phyloP scores from a whole-genome alignment of 805 yeast genomes.

The Metschnikowia aberdeeniae region DNA sequence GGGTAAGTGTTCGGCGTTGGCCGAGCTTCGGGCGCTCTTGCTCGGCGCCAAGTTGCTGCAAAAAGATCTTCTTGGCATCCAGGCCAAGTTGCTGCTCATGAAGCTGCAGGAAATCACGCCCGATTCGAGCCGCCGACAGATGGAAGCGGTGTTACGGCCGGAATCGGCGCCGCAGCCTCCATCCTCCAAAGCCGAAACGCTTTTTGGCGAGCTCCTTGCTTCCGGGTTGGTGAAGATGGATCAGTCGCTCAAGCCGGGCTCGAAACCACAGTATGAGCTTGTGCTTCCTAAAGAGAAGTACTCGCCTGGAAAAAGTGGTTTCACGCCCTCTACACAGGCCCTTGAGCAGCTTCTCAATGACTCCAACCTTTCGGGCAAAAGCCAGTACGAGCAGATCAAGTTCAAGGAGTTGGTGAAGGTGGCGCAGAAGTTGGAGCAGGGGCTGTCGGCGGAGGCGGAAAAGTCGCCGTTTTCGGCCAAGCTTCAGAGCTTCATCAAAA shows the following conservation, averaged over 20 bases:
- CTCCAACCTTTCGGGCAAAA: slow-evolving; percentile 10
- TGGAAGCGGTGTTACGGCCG: slow-evolving; percentile 1
- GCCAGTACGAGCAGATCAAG: slow-evolving; percentile 33
- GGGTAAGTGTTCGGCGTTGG: slow-evolving; percentile 43
- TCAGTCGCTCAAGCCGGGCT: slow-evolving; percentile 38
- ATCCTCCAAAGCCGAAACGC: slow-evolving; percentile 21
- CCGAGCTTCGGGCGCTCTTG: slow-evolving; percentile 40
- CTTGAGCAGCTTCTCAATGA: slow-evolving; percentile 15
- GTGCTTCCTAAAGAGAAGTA: slow-evolving; percentile 32
- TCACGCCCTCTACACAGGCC: slow-evolving; percentile 9
- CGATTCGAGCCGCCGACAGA: background rate
- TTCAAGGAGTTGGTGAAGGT: slow-evolving; percentile 29
- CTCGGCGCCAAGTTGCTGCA: slow-evolving; percentile 32
- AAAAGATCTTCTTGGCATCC: slow-evolving; percentile 35
- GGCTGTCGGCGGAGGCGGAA: background rate
- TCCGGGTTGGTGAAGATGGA: slow-evolving; percentile 39
- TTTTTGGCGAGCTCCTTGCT: slow-evolving; percentile 32
- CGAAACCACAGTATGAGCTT: slow-evolving; percentile 30
- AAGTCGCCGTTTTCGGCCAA: slow-evolving; percentile 1
- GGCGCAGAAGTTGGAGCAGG: slow-evolving; percentile 14
- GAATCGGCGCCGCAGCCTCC: slow-evolving; percentile 11
- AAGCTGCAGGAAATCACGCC: slow-evolving; percentile 18
- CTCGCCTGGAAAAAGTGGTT: slow-evolving; percentile 10
- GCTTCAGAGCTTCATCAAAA: slow-evolving; percentile 37
- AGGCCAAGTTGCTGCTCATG: slow-evolving; percentile 34